Conservation (phyloP, 768 basidiomycete genomes). For the Gymnopilus junonius region DNA sequence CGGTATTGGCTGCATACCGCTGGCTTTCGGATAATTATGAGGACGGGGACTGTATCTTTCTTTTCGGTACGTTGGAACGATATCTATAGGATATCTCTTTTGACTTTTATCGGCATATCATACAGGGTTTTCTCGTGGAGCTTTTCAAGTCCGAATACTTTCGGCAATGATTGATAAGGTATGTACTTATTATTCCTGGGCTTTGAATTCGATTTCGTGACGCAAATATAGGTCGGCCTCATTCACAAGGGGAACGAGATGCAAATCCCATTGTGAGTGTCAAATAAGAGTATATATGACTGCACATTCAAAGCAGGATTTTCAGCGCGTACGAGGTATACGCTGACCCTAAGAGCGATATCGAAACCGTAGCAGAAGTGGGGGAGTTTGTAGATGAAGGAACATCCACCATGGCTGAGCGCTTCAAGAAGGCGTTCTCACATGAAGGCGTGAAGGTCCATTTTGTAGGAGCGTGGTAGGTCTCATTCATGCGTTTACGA, state of each 20-base stretch:
- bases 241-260: slow-evolving; percentile 43
- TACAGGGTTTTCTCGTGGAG: slow-evolving; percentile 53
- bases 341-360: not conserved
- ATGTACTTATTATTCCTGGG: not conserved
- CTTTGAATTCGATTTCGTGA: not conserved
- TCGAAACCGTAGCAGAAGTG: slow-evolving; percentile 3
- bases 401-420: slow-evolving; percentile 12
- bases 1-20: slow-evolving; percentile 40
- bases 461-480: slow-evolving; percentile 14
- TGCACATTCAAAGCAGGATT: too few species aligned
- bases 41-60: slow-evolving; percentile 43
- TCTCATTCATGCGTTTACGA: too few species aligned
- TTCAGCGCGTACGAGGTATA: slow-evolving; percentile 22
- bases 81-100: too few species aligned
- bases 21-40: slow-evolving; percentile 47
- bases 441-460: slow-evolving; percentile 33
- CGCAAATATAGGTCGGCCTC: slow-evolving; percentile 41
- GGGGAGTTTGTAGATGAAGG: not conserved
- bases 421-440: slow-evolving; percentile 24
- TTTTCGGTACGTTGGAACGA: too few species aligned
- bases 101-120: too few species aligned
- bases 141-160: slow-evolving; percentile 47
- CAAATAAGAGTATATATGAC: not conserved
- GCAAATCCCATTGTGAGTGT: slow-evolving; percentile 28
- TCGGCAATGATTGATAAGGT: slow-evolving; percentile 48